Evolutionary conservation across 768 basidiomycete genomes (phyloP), one percentile per base, ranked within the genome.

Genomic region (Mycena galericulata): DNA sequence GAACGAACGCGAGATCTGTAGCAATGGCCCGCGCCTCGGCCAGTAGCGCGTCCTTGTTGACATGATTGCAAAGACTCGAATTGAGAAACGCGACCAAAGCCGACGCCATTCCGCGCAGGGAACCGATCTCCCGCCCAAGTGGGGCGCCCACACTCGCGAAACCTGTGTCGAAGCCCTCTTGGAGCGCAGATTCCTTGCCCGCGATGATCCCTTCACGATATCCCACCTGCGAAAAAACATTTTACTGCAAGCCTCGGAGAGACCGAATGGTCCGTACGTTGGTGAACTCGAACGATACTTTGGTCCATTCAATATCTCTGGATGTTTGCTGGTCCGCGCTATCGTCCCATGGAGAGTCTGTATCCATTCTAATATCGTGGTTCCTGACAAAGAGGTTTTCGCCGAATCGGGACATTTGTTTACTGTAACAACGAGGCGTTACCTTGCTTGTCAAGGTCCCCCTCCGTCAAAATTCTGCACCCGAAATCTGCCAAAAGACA

Each of bases 181-280:
- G 97, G 2, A 98, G 84, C 3, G 90, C 90, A 0, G 87, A 84
- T 76, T 97, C 92, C 77, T 98, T 99, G 4, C 97, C 97, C 5
- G 92, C 90, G 0, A 91, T 93, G 73, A 99, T 97, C 8, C 97
- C 97, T 80, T 98, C 97, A n/a, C 97, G 89, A 75, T 98, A 98
- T 2, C 97, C 97, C 20, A 89, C 89, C 97, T 98, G 72, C 43
- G 22, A 14, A 55, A 14, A 36, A 56, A 40, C 27, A 17, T n/a
- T 47, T 58, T 51, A 55, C 45, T 24, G 70, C 54, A 3, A 49
- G 26, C 50, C 54, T 24, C 12, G 36, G n/a, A 62, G 27, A 54
- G 10, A 24, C 22, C 6, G 32, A 20, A 34, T 38, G 53, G 69
- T 8, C 49, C 60, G 53, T 78, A 92, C 93, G 73, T 91, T 93